Evolutionary conservation across 2,329 filamentous ascomycete genomes (phyloP).

Genomic region (Hymenoscyphus scutula): DNA sequence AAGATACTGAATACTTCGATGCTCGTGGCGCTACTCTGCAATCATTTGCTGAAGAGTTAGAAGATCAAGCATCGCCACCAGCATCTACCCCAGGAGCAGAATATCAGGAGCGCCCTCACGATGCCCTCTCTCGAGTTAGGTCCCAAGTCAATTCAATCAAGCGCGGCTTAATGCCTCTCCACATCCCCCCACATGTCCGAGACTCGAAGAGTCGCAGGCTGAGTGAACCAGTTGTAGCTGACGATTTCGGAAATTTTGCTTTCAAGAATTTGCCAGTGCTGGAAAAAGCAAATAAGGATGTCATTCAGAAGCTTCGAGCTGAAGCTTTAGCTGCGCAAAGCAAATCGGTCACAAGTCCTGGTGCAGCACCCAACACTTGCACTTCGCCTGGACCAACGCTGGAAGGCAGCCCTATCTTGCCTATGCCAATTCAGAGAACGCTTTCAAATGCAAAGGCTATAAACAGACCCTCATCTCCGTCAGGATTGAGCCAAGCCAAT

Average conservation of each 20-base stretch:
- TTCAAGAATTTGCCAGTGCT: slow-evolving; percentile 97
- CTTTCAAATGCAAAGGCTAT: slow-evolving; percentile 77
- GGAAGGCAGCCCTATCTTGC: slow-evolving; percentile 81
- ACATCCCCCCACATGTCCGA: slow-evolving; percentile 93
- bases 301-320: slow-evolving; percentile 91
- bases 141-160: slow-evolving; percentile 86
- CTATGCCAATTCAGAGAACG: slow-evolving; percentile 76
- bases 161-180: slow-evolving; percentile 87
- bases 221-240: slow-evolving; percentile 82
- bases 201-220: slow-evolving; percentile 84
- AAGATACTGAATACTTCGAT: slow-evolving; percentile 98
- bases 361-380: slow-evolving; percentile 20
- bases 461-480: slow-evolving; percentile 83
- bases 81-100: slow-evolving; percentile 67
- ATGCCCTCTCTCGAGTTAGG: slow-evolving; percentile 85
- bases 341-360: slow-evolving; percentile 41
- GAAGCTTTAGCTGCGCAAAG: slow-evolving; percentile 74
- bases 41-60: slow-evolving; percentile 89
- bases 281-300: slow-evolving; percentile 98
- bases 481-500: slow-evolving; percentile 72
- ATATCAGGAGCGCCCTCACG: slow-evolving; percentile 87
- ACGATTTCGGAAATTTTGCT: slow-evolving; percentile 94
- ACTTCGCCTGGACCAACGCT: slow-evolving; percentile 65
- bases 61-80: slow-evolving; percentile 81
- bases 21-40: slow-evolving; percentile 85